Evolutionary conservation across 805 yeast genomes (phyloP).

Genomic region (Lipomyces mesembrius): DNA sequence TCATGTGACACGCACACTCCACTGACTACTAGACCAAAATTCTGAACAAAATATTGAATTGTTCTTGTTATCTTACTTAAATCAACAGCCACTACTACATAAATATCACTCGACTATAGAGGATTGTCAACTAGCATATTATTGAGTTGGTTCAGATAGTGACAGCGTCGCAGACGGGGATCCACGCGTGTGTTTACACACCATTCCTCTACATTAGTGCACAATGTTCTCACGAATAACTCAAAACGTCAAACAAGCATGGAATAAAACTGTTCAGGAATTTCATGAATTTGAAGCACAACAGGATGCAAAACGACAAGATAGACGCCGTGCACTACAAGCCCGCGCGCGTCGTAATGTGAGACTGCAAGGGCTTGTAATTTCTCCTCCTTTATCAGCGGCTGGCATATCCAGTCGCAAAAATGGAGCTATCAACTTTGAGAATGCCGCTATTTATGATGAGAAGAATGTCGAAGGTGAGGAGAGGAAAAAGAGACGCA

Average conservation of each 20-base stretch:
- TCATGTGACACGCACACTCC: too few species aligned
- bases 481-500: not conserved
- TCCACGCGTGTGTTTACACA: not conserved
- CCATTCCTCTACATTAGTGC: not conserved
- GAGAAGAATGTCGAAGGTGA: not conserved
- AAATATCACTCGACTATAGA: not conserved
- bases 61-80: not conserved
- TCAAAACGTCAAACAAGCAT: slow-evolving; percentile 21
- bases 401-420: not conserved
- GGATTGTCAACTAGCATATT: not conserved
- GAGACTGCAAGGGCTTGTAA: not conserved
- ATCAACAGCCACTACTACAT: not conserved
- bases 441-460: not conserved
- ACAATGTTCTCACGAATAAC: slow-evolving; percentile 23
- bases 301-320: slow-evolving; percentile 4
- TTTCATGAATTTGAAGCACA: slow-evolving; percentile 26
- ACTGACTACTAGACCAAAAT: too few species aligned
- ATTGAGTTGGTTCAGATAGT: not conserved
- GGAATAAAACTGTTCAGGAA: slow-evolving; percentile 31
- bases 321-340: not conserved
- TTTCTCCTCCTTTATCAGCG: not conserved
- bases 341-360: not conserved
- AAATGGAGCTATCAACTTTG: not conserved
- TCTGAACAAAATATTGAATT: too few species aligned
- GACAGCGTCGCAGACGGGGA: not conserved